Base-by-base conservation (phyloP, 164 flowering plant species). In the Liriodendron chinense region DNA sequence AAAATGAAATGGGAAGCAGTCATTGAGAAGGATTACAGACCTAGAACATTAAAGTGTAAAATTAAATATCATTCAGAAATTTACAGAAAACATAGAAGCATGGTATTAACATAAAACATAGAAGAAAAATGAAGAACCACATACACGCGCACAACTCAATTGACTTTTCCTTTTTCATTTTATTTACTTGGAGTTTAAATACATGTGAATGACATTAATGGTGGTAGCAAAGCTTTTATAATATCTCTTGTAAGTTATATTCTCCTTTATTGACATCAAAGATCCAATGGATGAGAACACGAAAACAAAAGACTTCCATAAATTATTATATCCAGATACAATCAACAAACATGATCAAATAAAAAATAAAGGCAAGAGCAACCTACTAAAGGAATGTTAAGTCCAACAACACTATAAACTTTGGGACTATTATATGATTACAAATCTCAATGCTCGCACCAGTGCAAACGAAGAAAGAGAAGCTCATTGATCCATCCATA, bases 1-100 rank as follows among this genome's bases (percentile, higher is more conserved):
- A 78, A 78, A 71, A 69, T 65, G 49, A 68, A 68, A 43, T 47
- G 28, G 20, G 1, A 67, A 71, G 1, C 3, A 74, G 59, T 20
- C 71, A 73, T 50, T 20, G 47, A 73, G 43, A 75, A 48, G 9
- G 43, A 72, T 69, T 9, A 65, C 18, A 53, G 9, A 53, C 59
- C 20, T 53, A 53, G 9, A 53, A 53, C 16, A 12, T 25, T n/a
- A 63, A 2, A 63, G 23, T 12, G 25, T 22, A 63, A 63, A 63
- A 63, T n/a, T 63, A 18, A 18, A 57, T 57, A 13, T 57, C 62
- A 57, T 57, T 13, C 62, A 13, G n/a, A 13, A 57, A 64, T 22
- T 64, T 64, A 64, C 66, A 64, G 66, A 64, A 64, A 66, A 23
- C 34, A 66, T 26, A 26, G 14, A 66, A 26, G 18, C 69, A 66